phyloP scores from a whole-genome alignment of 1,284 basidiomycete species.

The Megacollybia platyphylla region DNA sequence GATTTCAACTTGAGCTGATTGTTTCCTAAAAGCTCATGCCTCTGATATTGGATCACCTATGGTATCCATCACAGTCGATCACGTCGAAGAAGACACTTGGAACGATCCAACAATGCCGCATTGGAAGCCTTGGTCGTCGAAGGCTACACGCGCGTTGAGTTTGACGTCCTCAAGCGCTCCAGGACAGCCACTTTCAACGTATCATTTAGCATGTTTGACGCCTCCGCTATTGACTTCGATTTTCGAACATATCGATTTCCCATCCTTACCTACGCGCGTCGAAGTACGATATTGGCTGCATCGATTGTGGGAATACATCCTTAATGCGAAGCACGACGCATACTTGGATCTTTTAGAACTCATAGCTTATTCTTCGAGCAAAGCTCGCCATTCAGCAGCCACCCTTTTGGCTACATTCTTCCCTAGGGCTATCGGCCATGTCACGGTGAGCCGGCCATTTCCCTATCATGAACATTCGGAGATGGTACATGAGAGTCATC shows the following conservation, averaged over 20 bases:
- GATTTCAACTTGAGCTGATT: too few species aligned
- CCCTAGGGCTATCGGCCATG: slow-evolving; percentile 58
- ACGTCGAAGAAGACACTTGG: slow-evolving; percentile 24
- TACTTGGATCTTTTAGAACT: slow-evolving; percentile 62
- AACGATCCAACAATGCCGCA: slow-evolving; percentile 4
- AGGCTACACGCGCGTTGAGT: slow-evolving; percentile 10
- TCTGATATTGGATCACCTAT: slow-evolving; percentile 18
- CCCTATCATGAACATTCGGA: slow-evolving; percentile 21
- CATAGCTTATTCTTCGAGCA: slow-evolving; percentile 48
- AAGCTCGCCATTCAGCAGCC: slow-evolving; percentile 41
- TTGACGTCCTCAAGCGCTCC: slow-evolving; percentile 43
- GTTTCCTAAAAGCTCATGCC: neutral
- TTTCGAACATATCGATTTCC: slow-evolving; percentile 39
- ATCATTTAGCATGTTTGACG: slow-evolving; percentile 46
- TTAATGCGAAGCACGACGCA: slow-evolving; percentile 49
- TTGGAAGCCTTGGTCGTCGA: slow-evolving; percentile 19
- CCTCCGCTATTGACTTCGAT: slow-evolving; percentile 46
- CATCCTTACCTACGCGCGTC: slow-evolving; percentile 15
- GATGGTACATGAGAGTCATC: slow-evolving; percentile 14
- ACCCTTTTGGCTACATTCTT: slow-evolving; percentile 48
- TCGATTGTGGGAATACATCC: slow-evolving; percentile 44
- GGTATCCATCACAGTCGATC: slow-evolving; percentile 52
- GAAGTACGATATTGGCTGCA: slow-evolving; percentile 39
- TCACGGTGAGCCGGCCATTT: slow-evolving; percentile 38
- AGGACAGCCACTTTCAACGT: slow-evolving; percentile 37